phyloP scores from a whole-genome alignment of 2,329 filamentous ascomycete species.

The Hypoxylon sp. region DNA sequence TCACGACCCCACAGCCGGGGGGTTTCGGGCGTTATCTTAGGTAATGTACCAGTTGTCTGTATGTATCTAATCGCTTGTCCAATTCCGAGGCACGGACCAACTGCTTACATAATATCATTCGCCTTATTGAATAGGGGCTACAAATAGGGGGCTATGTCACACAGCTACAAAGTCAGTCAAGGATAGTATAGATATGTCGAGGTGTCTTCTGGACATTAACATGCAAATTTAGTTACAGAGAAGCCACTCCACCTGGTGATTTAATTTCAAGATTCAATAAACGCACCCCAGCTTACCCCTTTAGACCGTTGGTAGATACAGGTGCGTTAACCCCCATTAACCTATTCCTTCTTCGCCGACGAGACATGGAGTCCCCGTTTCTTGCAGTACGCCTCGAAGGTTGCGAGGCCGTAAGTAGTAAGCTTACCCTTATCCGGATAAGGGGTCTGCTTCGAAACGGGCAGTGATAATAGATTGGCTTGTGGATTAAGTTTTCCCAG shows the following conservation, averaged over 20 bases:
- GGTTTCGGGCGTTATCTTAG: not conserved
- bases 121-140: conserved; percentile 4
- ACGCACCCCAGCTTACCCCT: not conserved
- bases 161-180: not conserved
- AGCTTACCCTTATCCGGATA: not conserved
- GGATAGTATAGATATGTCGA: too few species aligned
- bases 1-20: conserved; percentile 5
- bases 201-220: too few species aligned
- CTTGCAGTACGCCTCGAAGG: conserved; percentile 27
- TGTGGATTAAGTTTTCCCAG: not conserved
- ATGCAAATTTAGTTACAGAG: too few species aligned
- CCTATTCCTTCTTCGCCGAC: conserved; percentile 10
- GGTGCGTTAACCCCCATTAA: not conserved
- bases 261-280: too few species aligned
- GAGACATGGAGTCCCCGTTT: conserved; percentile 26
- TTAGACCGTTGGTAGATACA: not conserved
- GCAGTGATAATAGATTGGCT: not conserved
- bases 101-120: not conserved
- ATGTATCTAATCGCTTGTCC: conserved; percentile 21
- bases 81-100: conserved; percentile 12
- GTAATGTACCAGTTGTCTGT: not conserved
- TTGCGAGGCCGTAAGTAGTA: not conserved
- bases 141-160: not conserved
- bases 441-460: not conserved
- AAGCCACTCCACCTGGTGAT: too few species aligned